Evolutionary conservation across 202 grass and related monocot genomes (phyloP).

Genomic region (Schoenoplectus triqueter): DNA sequence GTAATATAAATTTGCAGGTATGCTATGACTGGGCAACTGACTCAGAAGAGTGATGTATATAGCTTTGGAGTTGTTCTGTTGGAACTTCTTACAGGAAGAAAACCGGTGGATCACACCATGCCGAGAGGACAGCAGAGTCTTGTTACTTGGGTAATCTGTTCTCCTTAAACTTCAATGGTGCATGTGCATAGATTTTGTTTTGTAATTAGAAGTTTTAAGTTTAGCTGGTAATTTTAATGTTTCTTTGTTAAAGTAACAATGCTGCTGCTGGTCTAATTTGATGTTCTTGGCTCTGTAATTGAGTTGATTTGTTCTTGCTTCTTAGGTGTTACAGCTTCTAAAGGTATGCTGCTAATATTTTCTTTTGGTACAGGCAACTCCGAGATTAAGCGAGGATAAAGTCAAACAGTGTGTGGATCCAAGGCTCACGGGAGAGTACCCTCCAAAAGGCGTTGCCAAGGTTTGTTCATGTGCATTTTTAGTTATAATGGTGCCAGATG

Average conservation of each 20-base stretch:
- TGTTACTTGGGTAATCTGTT: slow-evolving; percentile 85
- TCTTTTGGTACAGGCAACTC: slow-evolving; percentile 60
- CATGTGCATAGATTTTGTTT: neutral
- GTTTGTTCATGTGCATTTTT: slow-evolving; percentile 43
- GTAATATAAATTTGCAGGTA: slow-evolving; percentile 57
- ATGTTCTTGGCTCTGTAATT: neutral
- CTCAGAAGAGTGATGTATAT: slow-evolving; percentile 98
- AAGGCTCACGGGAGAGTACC: slow-evolving; percentile 82
- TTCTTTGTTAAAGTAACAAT: neutral
- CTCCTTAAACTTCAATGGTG: slow-evolving; percentile 19
- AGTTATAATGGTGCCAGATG: slow-evolving; percentile 7
- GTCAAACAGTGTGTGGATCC: slow-evolving; percentile 89
- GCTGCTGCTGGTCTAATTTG: neutral
- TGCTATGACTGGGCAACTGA: slow-evolving; percentile 94
- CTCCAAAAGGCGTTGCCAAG: slow-evolving; percentile 82
- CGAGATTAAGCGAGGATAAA: slow-evolving; percentile 75
- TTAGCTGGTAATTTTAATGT: neutral
- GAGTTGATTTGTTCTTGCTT: neutral
- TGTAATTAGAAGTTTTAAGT: slow-evolving; percentile 16
- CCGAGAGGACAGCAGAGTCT: slow-evolving; percentile 94
- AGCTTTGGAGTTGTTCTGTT: slow-evolving; percentile 96
- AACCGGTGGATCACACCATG: slow-evolving; percentile 96
- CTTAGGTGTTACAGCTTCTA: neutral
- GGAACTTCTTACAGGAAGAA: slow-evolving; percentile 92
- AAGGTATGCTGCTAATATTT: slow-evolving; percentile 27